Conservation (phyloP, 495 filamentous ascomycete genomes). For the Chaetomium cochliodes region DNA sequence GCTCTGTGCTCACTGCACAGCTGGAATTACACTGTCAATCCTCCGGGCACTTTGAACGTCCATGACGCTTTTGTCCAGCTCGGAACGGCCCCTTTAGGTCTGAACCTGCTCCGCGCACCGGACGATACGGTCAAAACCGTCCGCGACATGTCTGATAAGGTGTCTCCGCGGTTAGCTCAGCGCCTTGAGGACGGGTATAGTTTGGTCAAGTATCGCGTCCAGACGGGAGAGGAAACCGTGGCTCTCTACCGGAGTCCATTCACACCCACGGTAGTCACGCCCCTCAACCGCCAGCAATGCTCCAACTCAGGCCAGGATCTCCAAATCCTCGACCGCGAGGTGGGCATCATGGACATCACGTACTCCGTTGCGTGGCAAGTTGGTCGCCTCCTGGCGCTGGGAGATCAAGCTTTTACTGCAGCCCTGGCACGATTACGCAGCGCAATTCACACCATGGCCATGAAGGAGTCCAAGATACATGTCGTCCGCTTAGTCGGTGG, state of each 20-base stretch:
- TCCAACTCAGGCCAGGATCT: constrained; percentile 38
- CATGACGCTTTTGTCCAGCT: constrained; percentile 28
- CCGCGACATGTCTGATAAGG: no score
- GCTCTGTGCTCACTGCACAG: constrained; percentile 43
- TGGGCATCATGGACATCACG: constrained; percentile 50
- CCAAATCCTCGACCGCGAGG: constrained; percentile 47
- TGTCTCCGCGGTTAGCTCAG: no score
- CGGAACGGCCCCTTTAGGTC: constrained; percentile 10
- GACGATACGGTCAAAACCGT: no score
- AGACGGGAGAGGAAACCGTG: constrained; percentile 44
- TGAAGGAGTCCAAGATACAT: background rate
- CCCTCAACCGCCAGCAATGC: constrained; percentile 20
- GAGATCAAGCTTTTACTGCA: constrained; percentile 31
- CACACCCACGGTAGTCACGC: constrained; percentile 29
- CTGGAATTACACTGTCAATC: constrained; percentile 48
- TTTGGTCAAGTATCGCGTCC: constrained; percentile 33
- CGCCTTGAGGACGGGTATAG: constrained; percentile 45
- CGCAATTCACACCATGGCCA: constrained; percentile 12
- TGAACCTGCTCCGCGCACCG: no score
- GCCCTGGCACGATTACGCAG: constrained; percentile 33
- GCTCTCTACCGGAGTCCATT: constrained; percentile 48
- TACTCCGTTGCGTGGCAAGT: constrained; percentile 51
- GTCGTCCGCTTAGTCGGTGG: no score
- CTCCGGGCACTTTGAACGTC: constrained; percentile 38
- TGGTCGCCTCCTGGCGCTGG: constrained; percentile 40